phyloP scores from a whole-genome alignment of 192 early-diverging fungal species.

The Coemansia sp. region DNA sequence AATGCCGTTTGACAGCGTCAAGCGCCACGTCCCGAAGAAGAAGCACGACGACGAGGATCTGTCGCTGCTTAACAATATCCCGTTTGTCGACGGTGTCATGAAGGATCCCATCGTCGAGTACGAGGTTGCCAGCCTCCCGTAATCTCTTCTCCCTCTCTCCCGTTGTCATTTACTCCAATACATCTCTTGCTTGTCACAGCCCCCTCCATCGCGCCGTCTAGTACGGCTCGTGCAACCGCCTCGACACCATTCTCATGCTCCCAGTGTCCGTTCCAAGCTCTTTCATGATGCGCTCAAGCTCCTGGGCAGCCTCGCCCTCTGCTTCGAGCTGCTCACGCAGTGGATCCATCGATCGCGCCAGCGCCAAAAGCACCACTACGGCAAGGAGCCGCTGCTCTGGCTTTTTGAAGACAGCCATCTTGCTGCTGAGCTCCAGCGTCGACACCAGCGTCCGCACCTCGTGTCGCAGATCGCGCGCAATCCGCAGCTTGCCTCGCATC shows the following conservation, averaged over 20 bases:
- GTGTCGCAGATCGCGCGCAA: slow-evolving; percentile 10
- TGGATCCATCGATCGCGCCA: slow-evolving; percentile 17
- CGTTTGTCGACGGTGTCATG: slow-evolving; percentile 48
- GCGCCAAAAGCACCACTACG: slow-evolving; percentile 31
- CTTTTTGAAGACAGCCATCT: slow-evolving; percentile 39
- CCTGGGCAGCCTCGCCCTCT: not conserved
- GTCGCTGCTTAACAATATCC: slow-evolving; percentile 51
- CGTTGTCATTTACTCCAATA: not conserved
- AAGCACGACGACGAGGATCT: slow-evolving; percentile 52
- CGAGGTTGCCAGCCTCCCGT: slow-evolving; percentile 27
- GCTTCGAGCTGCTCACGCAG: slow-evolving; percentile 10
- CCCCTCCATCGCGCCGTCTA: not conserved
- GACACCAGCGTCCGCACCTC: slow-evolving; percentile 39
- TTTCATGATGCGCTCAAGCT: slow-evolving; percentile 17
- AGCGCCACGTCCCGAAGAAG: slow-evolving; percentile 28
- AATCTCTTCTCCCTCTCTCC: not conserved
- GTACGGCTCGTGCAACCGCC: slow-evolving; percentile 41
- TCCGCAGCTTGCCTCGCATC: slow-evolving; percentile 18
- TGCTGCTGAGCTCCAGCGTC: slow-evolving; percentile 45
- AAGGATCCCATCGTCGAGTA: slow-evolving; percentile 26
- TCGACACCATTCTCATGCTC: slow-evolving; percentile 30
- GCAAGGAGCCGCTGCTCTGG: slow-evolving; percentile 33
- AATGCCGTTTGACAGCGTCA: slow-evolving; percentile 60
- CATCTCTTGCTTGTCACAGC: not conserved
- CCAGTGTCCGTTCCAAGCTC: slow-evolving; percentile 28